These are phyloP conservation scores for Onygena corvina DNA, from an alignment of 2,329 filamentous ascomycete genomes.

Conservation along the genomic window DNA sequence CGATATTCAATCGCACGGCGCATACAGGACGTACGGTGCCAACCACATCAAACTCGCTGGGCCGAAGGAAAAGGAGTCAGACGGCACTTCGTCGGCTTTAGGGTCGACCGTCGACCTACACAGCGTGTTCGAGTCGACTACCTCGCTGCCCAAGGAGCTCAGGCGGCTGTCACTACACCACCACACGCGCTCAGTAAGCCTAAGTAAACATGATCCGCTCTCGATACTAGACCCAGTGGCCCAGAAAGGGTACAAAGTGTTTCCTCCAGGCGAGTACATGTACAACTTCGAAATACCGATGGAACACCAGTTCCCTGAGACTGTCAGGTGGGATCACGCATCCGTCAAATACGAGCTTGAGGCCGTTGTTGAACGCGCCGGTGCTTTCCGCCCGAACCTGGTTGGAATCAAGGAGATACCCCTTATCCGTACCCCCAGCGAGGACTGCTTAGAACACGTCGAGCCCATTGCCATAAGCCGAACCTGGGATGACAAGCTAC, in stretches of 20 bases:
- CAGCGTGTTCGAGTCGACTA: slow-evolving; percentile 36
- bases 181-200: slow-evolving; percentile 67
- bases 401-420: slow-evolving; percentile 69
- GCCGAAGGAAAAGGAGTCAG: slow-evolving; percentile 15
- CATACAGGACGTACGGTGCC: slow-evolving; percentile 50
- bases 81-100: slow-evolving; percentile 24
- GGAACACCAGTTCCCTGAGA: slow-evolving; percentile 68
- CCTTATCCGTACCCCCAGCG: slow-evolving; percentile 73
- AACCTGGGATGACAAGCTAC: slow-evolving; percentile 88
- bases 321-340: slow-evolving; percentile 74
- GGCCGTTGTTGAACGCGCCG: slow-evolving; percentile 70
- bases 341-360: slow-evolving; percentile 82
- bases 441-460: slow-evolving; percentile 77
- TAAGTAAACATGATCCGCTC: slow-evolving; percentile 63
- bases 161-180: slow-evolving; percentile 66
- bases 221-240: slow-evolving; percentile 45
- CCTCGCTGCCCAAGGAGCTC: slow-evolving; percentile 30
- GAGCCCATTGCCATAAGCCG: slow-evolving; percentile 89
- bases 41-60: slow-evolving; percentile 50
- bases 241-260: slow-evolving; percentile 74
- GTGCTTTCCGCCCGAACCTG: slow-evolving; percentile 80
- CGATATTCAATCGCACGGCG: slow-evolving; percentile 52
- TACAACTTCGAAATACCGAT: slow-evolving; percentile 73
- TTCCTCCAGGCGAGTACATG: slow-evolving; percentile 61
- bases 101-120: slow-evolving; percentile 27